These are phyloP conservation scores for Alternaria postmessia DNA, from an alignment of 2,329 filamentous ascomycete genomes.

Conservation along the genomic window DNA sequence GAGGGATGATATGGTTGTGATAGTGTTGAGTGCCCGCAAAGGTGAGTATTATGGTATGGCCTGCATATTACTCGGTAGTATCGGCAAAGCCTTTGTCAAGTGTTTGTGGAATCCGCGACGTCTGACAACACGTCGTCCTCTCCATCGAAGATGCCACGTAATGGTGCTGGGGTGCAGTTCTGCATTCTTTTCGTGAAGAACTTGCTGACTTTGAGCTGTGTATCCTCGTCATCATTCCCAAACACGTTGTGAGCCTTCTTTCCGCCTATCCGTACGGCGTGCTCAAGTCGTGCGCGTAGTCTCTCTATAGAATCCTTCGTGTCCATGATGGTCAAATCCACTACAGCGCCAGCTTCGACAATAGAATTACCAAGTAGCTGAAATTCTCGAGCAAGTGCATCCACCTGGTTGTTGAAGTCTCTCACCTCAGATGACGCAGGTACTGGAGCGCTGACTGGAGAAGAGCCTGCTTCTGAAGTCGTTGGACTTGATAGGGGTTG, in stretches of 20 bases:
- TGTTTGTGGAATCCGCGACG: background rate
- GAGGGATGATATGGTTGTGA: background rate
- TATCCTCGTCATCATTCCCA: conserved; percentile 54
- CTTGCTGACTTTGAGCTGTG: conserved; percentile 55
- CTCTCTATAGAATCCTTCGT: conserved; percentile 79
- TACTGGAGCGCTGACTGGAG: conserved; percentile 16
- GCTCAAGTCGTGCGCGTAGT: conserved; percentile 75
- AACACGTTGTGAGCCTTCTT: conserved; percentile 50
- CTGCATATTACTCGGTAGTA: background rate
- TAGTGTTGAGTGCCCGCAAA: background rate
- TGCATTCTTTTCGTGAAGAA: conserved; percentile 20
- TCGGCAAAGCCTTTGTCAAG: background rate
- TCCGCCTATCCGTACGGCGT: conserved; percentile 71
- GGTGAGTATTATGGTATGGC: background rate
- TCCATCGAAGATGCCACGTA: conserved; percentile 23
- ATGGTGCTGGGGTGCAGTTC: conserved; percentile 4
- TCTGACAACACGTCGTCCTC: conserved; percentile 10
- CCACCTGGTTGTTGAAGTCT: conserved; percentile 75
- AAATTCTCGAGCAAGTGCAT: conserved; percentile 64
- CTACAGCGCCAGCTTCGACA: conserved; percentile 71
- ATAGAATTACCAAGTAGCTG: conserved; percentile 67
- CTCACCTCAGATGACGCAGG: conserved; percentile 47
- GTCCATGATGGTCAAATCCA: conserved; percentile 68
- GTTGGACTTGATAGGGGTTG: conserved; percentile 38
- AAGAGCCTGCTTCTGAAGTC: conserved; percentile 33